Conservation (phyloP, 768 basidiomycete genomes). For the Termitomyces sp. region DNA sequence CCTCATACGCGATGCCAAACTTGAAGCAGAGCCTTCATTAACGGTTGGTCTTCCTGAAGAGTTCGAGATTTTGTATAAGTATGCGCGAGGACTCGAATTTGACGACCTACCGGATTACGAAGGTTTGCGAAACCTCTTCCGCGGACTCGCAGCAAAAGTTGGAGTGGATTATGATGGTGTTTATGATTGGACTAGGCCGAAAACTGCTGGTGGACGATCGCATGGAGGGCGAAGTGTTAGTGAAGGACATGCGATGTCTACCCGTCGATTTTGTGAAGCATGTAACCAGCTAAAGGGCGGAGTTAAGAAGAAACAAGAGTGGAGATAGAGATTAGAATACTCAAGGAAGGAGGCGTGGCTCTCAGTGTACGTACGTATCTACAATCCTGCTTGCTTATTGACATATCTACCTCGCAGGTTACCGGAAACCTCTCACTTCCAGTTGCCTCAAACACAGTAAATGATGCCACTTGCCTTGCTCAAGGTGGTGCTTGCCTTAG, state of each 20-base stretch:
- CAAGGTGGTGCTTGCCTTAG: neutral
- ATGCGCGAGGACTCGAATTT: conserved; percentile 78
- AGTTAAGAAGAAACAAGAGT: conserved; percentile 8
- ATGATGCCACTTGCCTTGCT: neutral
- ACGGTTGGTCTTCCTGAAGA: conserved; percentile 76
- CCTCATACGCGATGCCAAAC: conserved; percentile 67
- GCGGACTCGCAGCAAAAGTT: conserved; percentile 47
- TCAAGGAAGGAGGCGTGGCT: neutral
- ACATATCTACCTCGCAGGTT: neutral
- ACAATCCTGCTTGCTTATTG: neutral
- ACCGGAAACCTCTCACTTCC: neutral
- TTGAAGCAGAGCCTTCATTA: conserved; percentile 58
- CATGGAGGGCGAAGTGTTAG: conserved; percentile 16
- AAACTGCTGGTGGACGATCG: conserved; percentile 10
- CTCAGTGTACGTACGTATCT: conserved; percentile 4
- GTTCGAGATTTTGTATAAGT: conserved; percentile 75
- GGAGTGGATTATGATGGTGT: conserved; percentile 50
- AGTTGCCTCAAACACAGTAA: neutral
- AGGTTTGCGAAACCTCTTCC: conserved; percentile 70
- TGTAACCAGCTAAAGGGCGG: conserved; percentile 27
- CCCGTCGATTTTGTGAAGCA: conserved; percentile 32
- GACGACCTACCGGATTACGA: conserved; percentile 89
- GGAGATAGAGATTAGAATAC: conserved; percentile 8
- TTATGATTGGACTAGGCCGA: conserved; percentile 35
- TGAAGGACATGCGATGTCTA: conserved; percentile 9